Conservation (phyloP, 2,329 filamentous ascomycete genomes). For the Neopestalotiopsis clavispora region DNA sequence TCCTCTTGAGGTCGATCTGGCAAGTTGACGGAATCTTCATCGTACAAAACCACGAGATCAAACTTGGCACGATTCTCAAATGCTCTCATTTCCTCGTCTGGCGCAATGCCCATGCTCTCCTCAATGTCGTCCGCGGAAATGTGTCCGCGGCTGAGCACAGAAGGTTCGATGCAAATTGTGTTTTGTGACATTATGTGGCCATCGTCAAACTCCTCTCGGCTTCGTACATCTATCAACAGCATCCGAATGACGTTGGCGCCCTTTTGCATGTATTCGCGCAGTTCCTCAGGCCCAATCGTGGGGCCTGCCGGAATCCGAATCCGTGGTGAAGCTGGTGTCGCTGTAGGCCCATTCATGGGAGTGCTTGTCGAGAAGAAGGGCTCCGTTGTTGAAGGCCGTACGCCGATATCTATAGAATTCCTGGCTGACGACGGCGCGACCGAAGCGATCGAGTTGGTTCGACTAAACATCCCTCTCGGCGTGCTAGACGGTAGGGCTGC, state of each 20-base stretch:
- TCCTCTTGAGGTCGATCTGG: slow-evolving; percentile 37
- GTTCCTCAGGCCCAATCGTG: slow-evolving; percentile 69
- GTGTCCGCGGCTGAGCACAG: slow-evolving; percentile 70
- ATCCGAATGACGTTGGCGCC: slow-evolving; percentile 62
- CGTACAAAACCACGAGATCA: slow-evolving; percentile 90
- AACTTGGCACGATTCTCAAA: slow-evolving; percentile 78
- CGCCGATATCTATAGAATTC: slow-evolving; percentile 33
- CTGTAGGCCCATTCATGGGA: slow-evolving; percentile 20
- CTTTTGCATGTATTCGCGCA: slow-evolving; percentile 72
- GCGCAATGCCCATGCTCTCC: slow-evolving; percentile 73
- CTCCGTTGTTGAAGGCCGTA: slow-evolving; percentile 35
- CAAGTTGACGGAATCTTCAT: slow-evolving; percentile 68
- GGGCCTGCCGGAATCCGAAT: slow-evolving; percentile 60
- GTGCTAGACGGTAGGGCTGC: slow-evolving; percentile 70
- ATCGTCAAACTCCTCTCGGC: slow-evolving; percentile 79
- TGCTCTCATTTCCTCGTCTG: slow-evolving; percentile 73
- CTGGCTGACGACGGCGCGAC: slow-evolving; percentile 31
- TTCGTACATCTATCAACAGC: slow-evolving; percentile 84
- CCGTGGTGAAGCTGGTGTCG: slow-evolving; percentile 24
- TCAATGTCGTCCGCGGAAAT: slow-evolving; percentile 66
- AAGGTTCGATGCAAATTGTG: slow-evolving; percentile 89
- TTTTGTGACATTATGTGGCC: slow-evolving; percentile 86
- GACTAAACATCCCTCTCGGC: slow-evolving; percentile 65
- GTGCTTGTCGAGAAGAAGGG: slow-evolving; percentile 39
- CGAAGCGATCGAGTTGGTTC: slow-evolving; percentile 59